Evolutionary conservation across 2,329 filamentous ascomycete species (phyloP).

Genomic region (Aureobasidium pullulans): DNA sequence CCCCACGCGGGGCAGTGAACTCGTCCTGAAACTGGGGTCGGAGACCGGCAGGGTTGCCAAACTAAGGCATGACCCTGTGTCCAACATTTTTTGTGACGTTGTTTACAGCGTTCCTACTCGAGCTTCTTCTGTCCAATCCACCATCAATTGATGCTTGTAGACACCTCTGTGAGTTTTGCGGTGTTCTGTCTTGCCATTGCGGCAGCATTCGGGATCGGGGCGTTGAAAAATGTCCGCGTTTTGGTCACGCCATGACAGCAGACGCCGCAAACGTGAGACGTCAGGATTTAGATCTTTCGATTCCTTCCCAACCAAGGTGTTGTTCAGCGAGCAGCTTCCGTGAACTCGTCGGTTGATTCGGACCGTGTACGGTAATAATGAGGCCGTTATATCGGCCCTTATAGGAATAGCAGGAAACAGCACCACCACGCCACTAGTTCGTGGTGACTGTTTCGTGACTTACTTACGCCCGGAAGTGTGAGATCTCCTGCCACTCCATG

Average conservation of each 20-base stretch:
- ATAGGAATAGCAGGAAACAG: not conserved
- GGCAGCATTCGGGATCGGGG: not conserved
- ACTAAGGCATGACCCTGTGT: not conserved
- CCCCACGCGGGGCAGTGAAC: not conserved
- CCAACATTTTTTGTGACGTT: not conserved
- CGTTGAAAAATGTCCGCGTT: not conserved
- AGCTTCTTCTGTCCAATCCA: not conserved
- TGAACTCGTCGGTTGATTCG: not conserved
- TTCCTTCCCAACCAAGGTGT: constrained; percentile 1
- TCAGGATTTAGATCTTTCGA: not conserved
- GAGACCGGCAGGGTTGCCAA: not conserved
- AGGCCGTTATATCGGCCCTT: constrained; percentile 6
- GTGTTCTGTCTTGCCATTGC: not conserved
- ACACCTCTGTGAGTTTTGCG: not conserved
- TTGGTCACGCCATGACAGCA: constrained; percentile 11
- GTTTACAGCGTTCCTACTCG: not conserved
- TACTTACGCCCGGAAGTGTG: not conserved
- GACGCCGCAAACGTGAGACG: constrained; percentile 2
- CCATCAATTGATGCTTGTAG: not conserved
- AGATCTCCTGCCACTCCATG: constrained; percentile 10
- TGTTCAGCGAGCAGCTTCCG: not conserved
- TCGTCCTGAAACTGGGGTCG: not conserved
- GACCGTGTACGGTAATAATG: constrained; percentile 11
- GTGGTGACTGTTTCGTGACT: constrained; percentile 3
- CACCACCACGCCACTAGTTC: constrained; percentile 8